Conservation (phyloP, 2,329 filamentous ascomycete genomes). For the Colletotrichum trifolii region DNA sequence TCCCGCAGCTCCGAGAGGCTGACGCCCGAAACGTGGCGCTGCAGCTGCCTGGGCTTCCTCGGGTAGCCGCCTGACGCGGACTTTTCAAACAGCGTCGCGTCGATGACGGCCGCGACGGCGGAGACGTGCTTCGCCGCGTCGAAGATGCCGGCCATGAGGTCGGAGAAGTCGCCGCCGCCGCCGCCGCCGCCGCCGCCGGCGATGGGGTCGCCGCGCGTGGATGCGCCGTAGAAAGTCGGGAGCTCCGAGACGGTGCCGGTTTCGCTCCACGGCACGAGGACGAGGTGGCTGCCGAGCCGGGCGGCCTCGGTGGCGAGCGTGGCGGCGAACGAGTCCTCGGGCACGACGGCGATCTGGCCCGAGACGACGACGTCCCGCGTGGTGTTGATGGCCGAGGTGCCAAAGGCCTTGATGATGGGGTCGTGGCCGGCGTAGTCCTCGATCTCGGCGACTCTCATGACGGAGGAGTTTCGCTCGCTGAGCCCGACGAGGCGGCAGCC, state of each 20-base stretch:
- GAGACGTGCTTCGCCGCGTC: conserved; percentile 7
- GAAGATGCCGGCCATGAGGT: conserved; percentile 12
- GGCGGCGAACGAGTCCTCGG: conserved; percentile 77
- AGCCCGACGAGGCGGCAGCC: conserved; percentile 82
- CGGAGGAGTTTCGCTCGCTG: conserved; percentile 84
- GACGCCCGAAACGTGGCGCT: not conserved
- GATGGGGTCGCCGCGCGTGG: conserved; percentile 1
- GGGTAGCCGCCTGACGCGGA: not conserved
- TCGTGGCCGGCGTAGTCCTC: conserved; percentile 75
- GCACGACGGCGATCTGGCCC: conserved; percentile 77
- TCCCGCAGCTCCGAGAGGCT: conserved; percentile 19
- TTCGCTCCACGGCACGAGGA: conserved; percentile 85
- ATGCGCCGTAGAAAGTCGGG: conserved; percentile 23
- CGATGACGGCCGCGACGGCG: conserved; percentile 20
- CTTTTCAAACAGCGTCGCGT: conserved; percentile 16
- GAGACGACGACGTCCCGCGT: conserved; percentile 80
- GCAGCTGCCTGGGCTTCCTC: not conserved
- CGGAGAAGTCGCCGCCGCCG: conserved; percentile 4
- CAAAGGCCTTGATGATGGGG: conserved; percentile 84
- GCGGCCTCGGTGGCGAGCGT: conserved; percentile 73
- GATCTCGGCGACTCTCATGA: conserved; percentile 84
- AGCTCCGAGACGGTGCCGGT: conserved; percentile 70
- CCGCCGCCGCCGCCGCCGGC: conserved; percentile 10
- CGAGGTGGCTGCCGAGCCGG: conserved; percentile 72
- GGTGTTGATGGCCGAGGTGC: conserved; percentile 56